These are phyloP conservation scores for Saururus chinensis DNA, from an alignment of 164 flowering plant species.

Conservation along the genomic window DNA sequence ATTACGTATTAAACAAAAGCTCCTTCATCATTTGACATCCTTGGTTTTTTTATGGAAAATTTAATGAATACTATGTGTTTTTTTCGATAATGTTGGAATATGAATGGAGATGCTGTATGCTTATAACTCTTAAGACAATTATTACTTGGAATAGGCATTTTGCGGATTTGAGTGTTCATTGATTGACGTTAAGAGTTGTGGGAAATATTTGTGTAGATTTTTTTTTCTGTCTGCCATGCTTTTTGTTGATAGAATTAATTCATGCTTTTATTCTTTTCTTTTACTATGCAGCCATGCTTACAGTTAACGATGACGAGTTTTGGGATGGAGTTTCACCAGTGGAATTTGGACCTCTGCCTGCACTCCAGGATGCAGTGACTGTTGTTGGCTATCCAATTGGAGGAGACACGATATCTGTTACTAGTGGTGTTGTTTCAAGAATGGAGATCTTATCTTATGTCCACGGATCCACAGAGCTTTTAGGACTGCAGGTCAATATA, in stretches of 20 bases:
- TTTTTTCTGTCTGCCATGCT: no score
- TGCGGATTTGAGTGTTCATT: not conserved
- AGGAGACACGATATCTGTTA: constrained; percentile 97
- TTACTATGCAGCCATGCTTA: constrained; percentile 68
- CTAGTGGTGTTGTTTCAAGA: constrained; percentile 98
- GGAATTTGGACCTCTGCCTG: constrained; percentile 84
- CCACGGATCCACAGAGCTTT: constrained; percentile 94
- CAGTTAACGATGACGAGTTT: constrained; percentile 85
- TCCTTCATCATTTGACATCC: no score
- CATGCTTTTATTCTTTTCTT: not conserved
- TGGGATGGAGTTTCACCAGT: constrained; percentile 92
- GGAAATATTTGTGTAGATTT: not conserved
- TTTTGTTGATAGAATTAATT: no score
- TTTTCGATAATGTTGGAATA: no score
- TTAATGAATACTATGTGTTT: no score
- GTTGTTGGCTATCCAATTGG: constrained; percentile 99
- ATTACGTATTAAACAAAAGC: no score
- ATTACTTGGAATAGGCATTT: no score
- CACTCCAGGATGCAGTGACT: constrained; percentile 96
- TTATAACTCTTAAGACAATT: no score
- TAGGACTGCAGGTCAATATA: constrained; percentile 76
- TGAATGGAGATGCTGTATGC: no score
- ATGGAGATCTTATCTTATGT: constrained; percentile 96
- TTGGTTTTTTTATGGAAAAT: no score
- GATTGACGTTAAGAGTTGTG: not conserved